These are phyloP conservation scores for Blumeria graminis DNA, from an alignment of 2,329 filamentous ascomycete species.

Conservation along the genomic window DNA sequence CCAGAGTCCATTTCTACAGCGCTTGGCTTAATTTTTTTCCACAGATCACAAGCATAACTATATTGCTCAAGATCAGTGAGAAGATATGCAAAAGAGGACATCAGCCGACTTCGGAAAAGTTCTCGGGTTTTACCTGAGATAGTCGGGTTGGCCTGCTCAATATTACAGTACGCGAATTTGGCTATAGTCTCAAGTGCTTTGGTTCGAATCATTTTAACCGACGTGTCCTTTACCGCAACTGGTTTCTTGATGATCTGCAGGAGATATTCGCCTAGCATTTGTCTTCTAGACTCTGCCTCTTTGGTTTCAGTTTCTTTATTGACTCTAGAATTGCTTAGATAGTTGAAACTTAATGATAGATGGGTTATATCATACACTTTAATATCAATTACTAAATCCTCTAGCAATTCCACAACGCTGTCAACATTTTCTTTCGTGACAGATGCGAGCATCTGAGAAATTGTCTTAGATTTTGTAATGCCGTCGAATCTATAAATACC, in stretches of 20 bases:
- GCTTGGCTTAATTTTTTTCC: constrained; percentile 10
- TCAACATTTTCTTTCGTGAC: constrained; percentile 18
- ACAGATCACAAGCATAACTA: constrained; percentile 16
- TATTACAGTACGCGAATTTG: constrained; percentile 27
- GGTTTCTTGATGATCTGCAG: constrained; percentile 12
- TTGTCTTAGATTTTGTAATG: constrained; percentile 60
- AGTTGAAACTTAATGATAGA: neutral
- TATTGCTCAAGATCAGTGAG: constrained; percentile 29
- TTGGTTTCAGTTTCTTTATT: constrained; percentile 6
- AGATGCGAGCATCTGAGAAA: constrained; percentile 30
- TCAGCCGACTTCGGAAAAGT: constrained; percentile 30
- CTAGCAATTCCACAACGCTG: constrained; percentile 22
- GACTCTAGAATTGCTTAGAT: constrained; percentile 4
- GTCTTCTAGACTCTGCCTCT: constrained; percentile 13
- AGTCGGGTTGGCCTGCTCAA: constrained; percentile 18
- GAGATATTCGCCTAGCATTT: constrained; percentile 14
- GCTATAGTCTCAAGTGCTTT: constrained; percentile 18
- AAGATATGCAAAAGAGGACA: constrained; percentile 32
- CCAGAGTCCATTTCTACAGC: constrained; percentile 30
- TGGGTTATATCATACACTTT: neutral
- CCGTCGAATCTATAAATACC: constrained; percentile 66
- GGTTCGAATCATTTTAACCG: constrained; percentile 8
- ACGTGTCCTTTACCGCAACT: constrained; percentile 6
- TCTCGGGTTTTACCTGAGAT: constrained; percentile 29
- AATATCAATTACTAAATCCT: constrained; percentile 15